phyloP scores from a whole-genome alignment of 225 moss, liverwort and hornwort species.

The Physcomitrium patens region DNA sequence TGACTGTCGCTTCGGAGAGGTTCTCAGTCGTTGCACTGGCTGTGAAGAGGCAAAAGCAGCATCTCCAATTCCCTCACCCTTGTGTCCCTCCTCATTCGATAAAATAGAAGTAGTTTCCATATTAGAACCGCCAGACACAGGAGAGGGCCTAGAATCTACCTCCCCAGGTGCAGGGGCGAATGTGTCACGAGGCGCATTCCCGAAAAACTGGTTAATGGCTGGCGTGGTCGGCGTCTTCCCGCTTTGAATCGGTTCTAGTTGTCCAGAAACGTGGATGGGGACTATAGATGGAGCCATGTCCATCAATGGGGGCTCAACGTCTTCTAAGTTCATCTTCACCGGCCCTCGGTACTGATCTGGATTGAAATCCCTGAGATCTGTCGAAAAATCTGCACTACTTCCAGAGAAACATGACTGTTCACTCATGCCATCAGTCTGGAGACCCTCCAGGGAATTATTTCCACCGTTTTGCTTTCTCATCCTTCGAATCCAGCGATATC shows the following conservation, averaged over 20 bases:
- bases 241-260: slow-evolving; percentile 18
- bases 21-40: slow-evolving; percentile 7
- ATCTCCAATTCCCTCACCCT: not conserved
- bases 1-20: slow-evolving; percentile 17
- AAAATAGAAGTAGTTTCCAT: not conserved
- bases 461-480: slow-evolving; percentile 4
- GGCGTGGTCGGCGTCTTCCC: not conserved
- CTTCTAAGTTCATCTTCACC: slow-evolving; percentile 23
- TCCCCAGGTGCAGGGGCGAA: not conserved
- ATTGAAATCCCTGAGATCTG: slow-evolving; percentile 18
- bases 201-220: slow-evolving; percentile 24
- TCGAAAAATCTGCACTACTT: slow-evolving; percentile 15
- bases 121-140: not conserved
- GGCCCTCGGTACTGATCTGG: slow-evolving; percentile 23
- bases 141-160: not conserved
- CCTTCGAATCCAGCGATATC: too few relatives aligned
- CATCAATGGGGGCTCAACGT: slow-evolving; percentile 30
- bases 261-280: not conserved
- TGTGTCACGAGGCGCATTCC: not conserved
- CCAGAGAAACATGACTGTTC: slow-evolving; percentile 30
- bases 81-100: slow-evolving; percentile 6
- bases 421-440: slow-evolving; percentile 24
- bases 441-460: slow-evolving; percentile 18
- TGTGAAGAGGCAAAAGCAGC: not conserved
- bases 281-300: not conserved